Conservation (phyloP, 2,329 filamentous ascomycete genomes). For the Colletotrichum sp. region DNA sequence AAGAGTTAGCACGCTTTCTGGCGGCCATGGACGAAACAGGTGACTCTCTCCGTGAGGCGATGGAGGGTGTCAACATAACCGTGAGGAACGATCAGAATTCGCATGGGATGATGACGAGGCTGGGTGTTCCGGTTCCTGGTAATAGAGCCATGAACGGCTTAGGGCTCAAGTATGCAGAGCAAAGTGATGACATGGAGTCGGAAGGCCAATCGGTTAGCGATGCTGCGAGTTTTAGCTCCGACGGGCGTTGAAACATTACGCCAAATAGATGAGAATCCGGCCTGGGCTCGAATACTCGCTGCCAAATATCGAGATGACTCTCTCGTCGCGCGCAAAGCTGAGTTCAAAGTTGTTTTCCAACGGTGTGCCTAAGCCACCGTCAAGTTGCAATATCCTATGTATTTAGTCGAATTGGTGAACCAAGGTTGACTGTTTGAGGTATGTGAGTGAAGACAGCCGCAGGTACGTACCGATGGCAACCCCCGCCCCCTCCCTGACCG, state of each 20-base stretch:
- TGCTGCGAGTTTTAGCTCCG: conserved; percentile 39
- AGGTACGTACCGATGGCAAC: neutral
- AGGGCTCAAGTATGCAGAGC: conserved; percentile 31
- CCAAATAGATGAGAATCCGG: neutral
- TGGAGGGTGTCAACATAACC: conserved; percentile 63
- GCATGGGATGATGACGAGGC: conserved; percentile 16
- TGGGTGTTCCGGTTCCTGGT: conserved; percentile 12
- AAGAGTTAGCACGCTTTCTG: conserved; percentile 92
- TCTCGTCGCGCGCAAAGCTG: neutral
- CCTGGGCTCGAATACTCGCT: neutral
- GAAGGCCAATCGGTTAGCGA: conserved; percentile 43
- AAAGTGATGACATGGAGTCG: conserved; percentile 40
- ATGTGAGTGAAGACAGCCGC: neutral
- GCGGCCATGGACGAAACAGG: conserved; percentile 91
- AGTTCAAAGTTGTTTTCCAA: neutral
- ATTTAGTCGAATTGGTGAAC: neutral
- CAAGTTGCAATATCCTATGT: neutral
- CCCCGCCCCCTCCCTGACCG: neutral
- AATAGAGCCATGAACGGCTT: conserved; percentile 34
- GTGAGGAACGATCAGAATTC: conserved; percentile 25
- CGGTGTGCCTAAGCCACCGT: neutral
- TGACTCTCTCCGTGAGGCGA: conserved; percentile 74
- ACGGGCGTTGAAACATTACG: neutral
- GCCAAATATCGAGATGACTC: neutral
- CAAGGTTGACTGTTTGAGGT: too few species aligned